Evolutionary conservation across 2,329 filamentous ascomycete genomes (phyloP), one percentile per base, ranked within the genome.

Genomic region (Alternaria sp.): DNA sequence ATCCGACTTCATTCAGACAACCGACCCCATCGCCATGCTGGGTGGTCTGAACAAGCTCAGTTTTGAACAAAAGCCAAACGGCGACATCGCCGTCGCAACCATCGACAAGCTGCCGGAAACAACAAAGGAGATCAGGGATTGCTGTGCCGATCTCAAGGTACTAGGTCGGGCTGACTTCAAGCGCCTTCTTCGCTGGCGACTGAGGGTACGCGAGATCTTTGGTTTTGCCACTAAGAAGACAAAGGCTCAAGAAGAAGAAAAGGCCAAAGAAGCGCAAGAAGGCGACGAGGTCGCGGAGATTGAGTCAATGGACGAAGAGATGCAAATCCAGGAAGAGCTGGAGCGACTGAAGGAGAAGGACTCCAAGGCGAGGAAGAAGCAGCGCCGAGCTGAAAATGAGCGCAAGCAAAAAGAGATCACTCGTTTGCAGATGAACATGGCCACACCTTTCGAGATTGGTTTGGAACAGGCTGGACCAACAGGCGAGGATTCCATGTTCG

Each of bases 351-450:
- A 91, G 68, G 93, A 98, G 27, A 90, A 89, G 72, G 92, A 95
- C 65, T 87, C 81, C 44, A 79, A 90, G 22, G 89, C 89, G 70
- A 94, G 89, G 79, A 96, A 93, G 81, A 90, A 93, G 70, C 92
- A 97, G 72, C 88, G 90, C 68, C 87, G 94, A 66, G 92, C 86
- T 71, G 93, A 97, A 62, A 99, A 99, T 67, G 95, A 99, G 79
- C 89, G 89, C 78, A 98, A 97, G 80, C 92, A 95, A 70, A 95
- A 92, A 70, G 95, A 98, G 67, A 93, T 98, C 62, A 85, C 97
- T n/a, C 89, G 95, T 34, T 91, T 99, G 90, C 95, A 99, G 79
- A 89, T 99, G 83, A 90, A 97, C 81, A 99, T 99, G 95, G 90
- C 90, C 2, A 92, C 93, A 0, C 95, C 95, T 8, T 95, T 93